Evolutionary conservation across 2,329 filamentous ascomycete genomes (phyloP), one percentile per base, ranked within the genome.

Genomic region (Niveomyces coronatus): DNA sequence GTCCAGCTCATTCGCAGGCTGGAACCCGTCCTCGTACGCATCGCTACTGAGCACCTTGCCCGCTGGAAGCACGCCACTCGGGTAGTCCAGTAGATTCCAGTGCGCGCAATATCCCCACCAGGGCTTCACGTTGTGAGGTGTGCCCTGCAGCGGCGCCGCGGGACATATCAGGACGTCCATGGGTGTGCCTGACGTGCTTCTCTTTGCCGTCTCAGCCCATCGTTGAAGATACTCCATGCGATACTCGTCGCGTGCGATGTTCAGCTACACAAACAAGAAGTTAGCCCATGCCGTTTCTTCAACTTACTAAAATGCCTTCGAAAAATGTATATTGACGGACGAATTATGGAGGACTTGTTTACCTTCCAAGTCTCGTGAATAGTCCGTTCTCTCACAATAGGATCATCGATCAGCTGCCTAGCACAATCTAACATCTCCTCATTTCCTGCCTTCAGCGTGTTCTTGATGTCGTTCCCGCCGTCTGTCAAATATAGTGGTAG

Each of bases 71-170:
- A 47, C 44, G 17, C 38, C 46, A 47, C 35, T 67, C 1, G 77
- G 74, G 53, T 79, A 79, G 50, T 82, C 76, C 4, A 82, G 63
- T 35, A 81, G 45, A 49, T 82, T 82, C 73, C 76, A 82, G 43
- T 75, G 68, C 2, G 66, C 60, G 0, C 74, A 79, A 45, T 82
- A 83, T 1, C 66, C 66, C 75, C 76, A 82, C 59, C 46, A 77
- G 54, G 31, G 31, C 18, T 34, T 27, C 8, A 35, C 31, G 15
- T 36, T 51, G 47, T 69, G 47, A 48, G 72, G 14, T 50, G 52
- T 9, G 57, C 45, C 60, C 47, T 67, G 51, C 72, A 68, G 0
- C 4, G 72, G 68, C 1, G 65, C 63, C 2, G 60, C 67, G 3
- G 71, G 76, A 43, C 63, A 74, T 1, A 80, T 56, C n/a, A 79